Conservation (phyloP, 331 rosid genomes). For the Quercus lobata region DNA sequence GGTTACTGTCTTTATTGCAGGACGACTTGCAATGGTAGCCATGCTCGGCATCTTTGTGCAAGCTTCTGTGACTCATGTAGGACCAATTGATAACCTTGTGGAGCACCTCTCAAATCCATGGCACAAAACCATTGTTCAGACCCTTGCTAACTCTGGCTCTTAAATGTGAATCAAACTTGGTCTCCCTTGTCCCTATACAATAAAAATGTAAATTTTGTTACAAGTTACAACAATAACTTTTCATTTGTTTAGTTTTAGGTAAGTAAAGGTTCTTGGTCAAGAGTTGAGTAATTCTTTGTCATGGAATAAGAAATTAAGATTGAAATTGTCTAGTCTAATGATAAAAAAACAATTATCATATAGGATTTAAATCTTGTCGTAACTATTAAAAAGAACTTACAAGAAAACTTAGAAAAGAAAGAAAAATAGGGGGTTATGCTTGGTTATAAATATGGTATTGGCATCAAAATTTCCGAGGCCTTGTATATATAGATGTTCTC, state of each 20-base stretch:
- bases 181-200: not conserved
- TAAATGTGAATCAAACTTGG: constrained; percentile 11
- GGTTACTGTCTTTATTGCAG: constrained; percentile 24
- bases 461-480: too few species aligned
- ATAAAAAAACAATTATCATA: too few species aligned
- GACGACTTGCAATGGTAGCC: constrained; percentile 87
- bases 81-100: constrained; percentile 88
- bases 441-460: too few species aligned
- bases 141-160: constrained; percentile 43
- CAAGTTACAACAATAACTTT: not conserved
- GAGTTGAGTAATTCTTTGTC: not conserved
- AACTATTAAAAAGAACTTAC: too few species aligned
- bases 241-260: not conserved
- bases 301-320: too few species aligned
- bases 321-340: too few species aligned
- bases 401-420: too few species aligned
- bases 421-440: too few species aligned
- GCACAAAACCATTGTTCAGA: constrained; percentile 85
- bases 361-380: too few species aligned
- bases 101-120: constrained; percentile 92
- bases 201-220: not conserved
- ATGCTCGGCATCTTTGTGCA: constrained; percentile 88
- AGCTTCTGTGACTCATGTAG: constrained; percentile 82
- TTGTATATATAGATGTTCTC: too few species aligned
- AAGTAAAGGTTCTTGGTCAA: not conserved